Evolutionary conservation across 1,139 yeast species (phyloP), one percentile per base, ranked within the genome.

Genomic region (Debaryomyces nepalensis): DNA sequence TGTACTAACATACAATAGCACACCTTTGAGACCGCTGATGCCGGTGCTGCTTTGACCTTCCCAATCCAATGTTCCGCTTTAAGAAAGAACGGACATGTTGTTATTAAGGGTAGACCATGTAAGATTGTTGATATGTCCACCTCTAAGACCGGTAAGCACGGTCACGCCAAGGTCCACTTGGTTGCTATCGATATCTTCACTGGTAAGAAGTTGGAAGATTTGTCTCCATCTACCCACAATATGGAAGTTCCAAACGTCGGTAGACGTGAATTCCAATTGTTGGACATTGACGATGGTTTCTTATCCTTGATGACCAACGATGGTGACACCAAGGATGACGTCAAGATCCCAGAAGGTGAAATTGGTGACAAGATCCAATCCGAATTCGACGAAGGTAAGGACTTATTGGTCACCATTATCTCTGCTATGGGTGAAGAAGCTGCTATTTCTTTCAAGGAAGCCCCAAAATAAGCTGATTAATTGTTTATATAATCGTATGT

Each of bases 121-220:
- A 93, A 93, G 87, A 93, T 93, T 75, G 95, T 93, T 65, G 99
- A 93, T 75, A 93, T 93, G 99, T 93, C 99, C 55, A 93, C 99
- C 69, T 93, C 99, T 68, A 93, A 93, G 87, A 93, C 99, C 64
- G 99, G 99, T 81, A 93, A 93, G 97, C 99, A 93, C 87, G 99
- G 99, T 79, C 99, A 93, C 93, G 99, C 99, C 73, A 93, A 93
- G 85, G 99, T 93, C 76, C 98, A 93, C 79, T 84, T 93, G 80
- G 97, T 93, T 59, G 98, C 98, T 73, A 84, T 87, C 64, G 99
- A 93, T 75, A 91, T 93, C 74, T 93, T 93, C 91, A 93, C 99
- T 67, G 90, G 91, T 77, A 95, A 93, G 91, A 93, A 93, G 82
- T 85, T 91, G 77, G 99, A 93, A 83, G 99, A 93, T 78, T 87